These are phyloP conservation scores for Claviceps pazoutovae DNA, from an alignment of 2,329 filamentous ascomycete species.

Conservation along the genomic window DNA sequence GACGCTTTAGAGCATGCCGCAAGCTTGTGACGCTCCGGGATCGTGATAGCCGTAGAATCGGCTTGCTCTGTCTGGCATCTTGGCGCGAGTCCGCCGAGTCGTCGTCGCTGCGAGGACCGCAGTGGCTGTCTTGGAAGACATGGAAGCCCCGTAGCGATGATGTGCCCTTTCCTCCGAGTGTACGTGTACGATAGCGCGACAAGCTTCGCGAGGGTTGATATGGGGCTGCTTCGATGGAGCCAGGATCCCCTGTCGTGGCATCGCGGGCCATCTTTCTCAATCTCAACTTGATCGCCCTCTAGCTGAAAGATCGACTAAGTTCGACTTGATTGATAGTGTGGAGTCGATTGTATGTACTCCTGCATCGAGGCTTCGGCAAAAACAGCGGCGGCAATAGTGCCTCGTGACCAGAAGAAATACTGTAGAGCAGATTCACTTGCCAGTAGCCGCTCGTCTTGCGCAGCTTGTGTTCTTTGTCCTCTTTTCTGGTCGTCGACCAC, in stretches of 20 bases:
- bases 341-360: neutral
- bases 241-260: constrained; percentile 1
- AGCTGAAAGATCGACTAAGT: neutral
- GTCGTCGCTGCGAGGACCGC: constrained; percentile 1
- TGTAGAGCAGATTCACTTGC: neutral
- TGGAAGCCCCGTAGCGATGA: constrained; percentile 18
- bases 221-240: constrained; percentile 7
- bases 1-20: neutral
- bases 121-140: constrained; percentile 13
- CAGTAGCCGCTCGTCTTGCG: neutral
- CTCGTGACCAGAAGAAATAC: too few relatives aligned
- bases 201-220: constrained; percentile 10
- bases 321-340: neutral
- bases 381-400: neutral
- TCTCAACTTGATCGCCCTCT: neutral
- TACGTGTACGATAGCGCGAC: constrained; percentile 19
- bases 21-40: constrained; percentile 9
- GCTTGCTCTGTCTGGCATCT: neutral
- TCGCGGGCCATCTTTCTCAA: constrained; percentile 3
- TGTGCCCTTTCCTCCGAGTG: constrained; percentile 21
- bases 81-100: neutral
- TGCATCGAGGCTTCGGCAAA: neutral
- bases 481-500: neutral
- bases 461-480: neutral
- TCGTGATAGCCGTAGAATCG: constrained; percentile 4